Percentiles rank a stretch among this genome's conserved stretches.
Evolutionary conservation across 768 basidiomycete genomes (phyloP).

Genomic region (Amylocystis lapponica): DNA sequence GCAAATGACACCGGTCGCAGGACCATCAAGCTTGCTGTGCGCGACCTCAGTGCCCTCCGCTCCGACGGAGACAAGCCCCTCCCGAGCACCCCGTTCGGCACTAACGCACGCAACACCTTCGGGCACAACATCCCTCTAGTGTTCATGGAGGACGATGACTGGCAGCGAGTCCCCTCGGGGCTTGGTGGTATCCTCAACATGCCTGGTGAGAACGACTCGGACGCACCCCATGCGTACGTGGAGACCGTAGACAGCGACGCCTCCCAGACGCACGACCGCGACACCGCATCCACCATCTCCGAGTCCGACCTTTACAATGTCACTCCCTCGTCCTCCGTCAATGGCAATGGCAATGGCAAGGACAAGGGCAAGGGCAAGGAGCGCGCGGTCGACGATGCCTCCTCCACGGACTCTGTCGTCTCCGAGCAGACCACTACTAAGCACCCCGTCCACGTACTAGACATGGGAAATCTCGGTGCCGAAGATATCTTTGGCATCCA

Average conservation of each 20-base stretch:
- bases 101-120: constrained; percentile 51
- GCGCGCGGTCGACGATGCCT: constrained; percentile 25
- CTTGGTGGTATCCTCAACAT: constrained; percentile 34
- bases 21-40: constrained; percentile 54
- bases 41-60: constrained; percentile 43
- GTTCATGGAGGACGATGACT: constrained; percentile 46
- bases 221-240: constrained; percentile 59
- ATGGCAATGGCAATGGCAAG: too few species aligned
- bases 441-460: constrained; percentile 56
- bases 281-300: constrained; percentile 19
- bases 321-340: constrained; percentile 2
- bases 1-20: constrained; percentile 16
- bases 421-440: constrained; percentile 43
- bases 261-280: constrained; percentile 19
- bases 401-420: constrained; percentile 36
- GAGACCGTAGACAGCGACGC: constrained; percentile 46
- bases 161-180: constrained; percentile 49
- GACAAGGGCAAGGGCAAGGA: constrained; percentile 49
- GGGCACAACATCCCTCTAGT: constrained; percentile 42
- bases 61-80: constrained; percentile 27
- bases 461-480: constrained; percentile 16
- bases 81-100: constrained; percentile 25
- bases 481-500: constrained; percentile 13
- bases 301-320: constrained; percentile 10
- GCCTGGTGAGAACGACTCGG: constrained; percentile 24